These are phyloP conservation scores for Chlorophyllum brunneum DNA, from an alignment of 768 basidiomycete species.

Conservation along the genomic window DNA sequence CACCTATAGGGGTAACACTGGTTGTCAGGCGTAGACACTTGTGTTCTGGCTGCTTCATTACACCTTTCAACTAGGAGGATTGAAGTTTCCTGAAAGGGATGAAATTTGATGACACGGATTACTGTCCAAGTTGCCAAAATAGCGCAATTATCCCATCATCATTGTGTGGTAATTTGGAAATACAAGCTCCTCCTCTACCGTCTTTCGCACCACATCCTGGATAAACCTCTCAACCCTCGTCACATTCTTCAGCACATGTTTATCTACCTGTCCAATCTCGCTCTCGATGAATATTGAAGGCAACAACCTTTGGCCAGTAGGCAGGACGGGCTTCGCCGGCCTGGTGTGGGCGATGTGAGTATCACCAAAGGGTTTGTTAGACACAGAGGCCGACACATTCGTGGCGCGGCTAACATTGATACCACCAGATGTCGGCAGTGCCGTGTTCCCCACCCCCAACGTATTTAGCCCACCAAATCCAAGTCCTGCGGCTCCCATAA, in stretches of 20 bases:
- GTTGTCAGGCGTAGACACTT: too few species aligned
- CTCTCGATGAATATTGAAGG: slow-evolving; percentile 91
- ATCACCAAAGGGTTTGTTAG: slow-evolving; percentile 7
- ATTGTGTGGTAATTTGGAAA: slow-evolving; percentile 94
- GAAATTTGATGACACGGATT: too few species aligned
- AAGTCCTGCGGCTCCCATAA: slow-evolving; percentile 6
- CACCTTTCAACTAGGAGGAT: too few species aligned
- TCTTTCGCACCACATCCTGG: slow-evolving; percentile 92
- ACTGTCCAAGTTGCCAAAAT: too few species aligned
- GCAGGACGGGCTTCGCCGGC: slow-evolving; percentile 56
- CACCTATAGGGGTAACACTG: too few species aligned
- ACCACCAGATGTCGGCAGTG: neutral
- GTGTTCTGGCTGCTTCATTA: too few species aligned
- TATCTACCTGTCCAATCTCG: slow-evolving; percentile 94
- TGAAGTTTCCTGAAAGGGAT: too few species aligned
- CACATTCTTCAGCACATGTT: slow-evolving; percentile 94
- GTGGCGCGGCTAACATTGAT: neutral
- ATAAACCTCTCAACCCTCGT: slow-evolving; percentile 94
- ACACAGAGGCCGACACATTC: slow-evolving; percentile 17
- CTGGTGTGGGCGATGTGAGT: slow-evolving; percentile 18
- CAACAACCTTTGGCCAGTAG: slow-evolving; percentile 78
- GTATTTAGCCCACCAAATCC: neutral
- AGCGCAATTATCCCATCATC: slow-evolving; percentile 41
- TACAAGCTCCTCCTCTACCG: slow-evolving; percentile 91
- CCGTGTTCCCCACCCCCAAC: neutral